phyloP scores from a whole-genome alignment of 352 stramenopile species.

The Globisporangium rhizosaccharum region DNA sequence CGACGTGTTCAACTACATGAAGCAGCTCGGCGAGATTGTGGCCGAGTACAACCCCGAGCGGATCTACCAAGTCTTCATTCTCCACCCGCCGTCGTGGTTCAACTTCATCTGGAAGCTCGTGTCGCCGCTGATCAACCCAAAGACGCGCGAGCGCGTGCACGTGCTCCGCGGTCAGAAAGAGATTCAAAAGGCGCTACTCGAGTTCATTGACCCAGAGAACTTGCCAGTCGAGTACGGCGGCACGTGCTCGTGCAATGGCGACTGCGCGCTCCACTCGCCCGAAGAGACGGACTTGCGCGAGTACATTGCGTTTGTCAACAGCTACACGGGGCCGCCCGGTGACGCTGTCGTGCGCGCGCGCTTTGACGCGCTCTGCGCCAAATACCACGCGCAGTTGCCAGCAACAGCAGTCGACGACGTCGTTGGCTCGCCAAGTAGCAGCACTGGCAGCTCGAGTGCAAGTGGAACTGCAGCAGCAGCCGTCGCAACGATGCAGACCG shows the following conservation, averaged over 20 bases:
- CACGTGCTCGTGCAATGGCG: constrained; percentile 49
- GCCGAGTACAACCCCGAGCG: constrained; percentile 72
- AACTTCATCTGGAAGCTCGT: constrained; percentile 79
- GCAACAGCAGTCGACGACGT: too few relatives aligned
- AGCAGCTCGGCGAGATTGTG: constrained; percentile 52
- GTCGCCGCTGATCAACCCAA: constrained; percentile 62
- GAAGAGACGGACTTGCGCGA: constrained; percentile 63
- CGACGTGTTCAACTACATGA: constrained; percentile 68
- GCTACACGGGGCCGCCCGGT: constrained; percentile 20
- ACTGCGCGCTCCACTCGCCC: constrained; percentile 53
- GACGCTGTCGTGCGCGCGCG: constrained; percentile 23
- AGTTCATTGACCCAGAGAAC: constrained; percentile 60
- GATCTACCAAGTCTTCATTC: constrained; percentile 65
- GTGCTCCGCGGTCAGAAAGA: constrained; percentile 62
- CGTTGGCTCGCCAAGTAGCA: too few relatives aligned
- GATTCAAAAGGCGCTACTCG: constrained; percentile 60
- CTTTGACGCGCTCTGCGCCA: constrained; percentile 39
- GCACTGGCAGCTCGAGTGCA: too few relatives aligned
- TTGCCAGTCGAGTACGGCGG: constrained; percentile 63
- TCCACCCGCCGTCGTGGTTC: constrained; percentile 72
- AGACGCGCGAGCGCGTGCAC: constrained; percentile 69
- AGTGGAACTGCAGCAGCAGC: too few relatives aligned
- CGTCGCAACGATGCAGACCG: too few relatives aligned
- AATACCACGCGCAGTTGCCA: constrained; percentile 40
- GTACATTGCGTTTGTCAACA: constrained; percentile 55